These are phyloP conservation scores for Blastobotrys americana DNA, from an alignment of 805 yeast species.

Conservation along the genomic window DNA sequence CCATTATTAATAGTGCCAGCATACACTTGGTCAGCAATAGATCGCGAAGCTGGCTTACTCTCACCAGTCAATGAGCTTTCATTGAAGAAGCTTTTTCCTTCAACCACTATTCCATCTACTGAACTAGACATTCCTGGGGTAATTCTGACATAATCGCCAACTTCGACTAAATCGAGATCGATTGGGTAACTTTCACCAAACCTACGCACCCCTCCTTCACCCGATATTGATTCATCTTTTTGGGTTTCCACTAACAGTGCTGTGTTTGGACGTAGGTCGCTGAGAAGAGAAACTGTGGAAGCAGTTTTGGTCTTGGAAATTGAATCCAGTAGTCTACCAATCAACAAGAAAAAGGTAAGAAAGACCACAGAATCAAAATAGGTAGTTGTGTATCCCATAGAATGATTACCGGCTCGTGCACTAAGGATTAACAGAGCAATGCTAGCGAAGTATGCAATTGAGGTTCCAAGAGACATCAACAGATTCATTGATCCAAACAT, in stretches of 20 bases:
- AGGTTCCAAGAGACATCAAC: conserved; percentile 64
- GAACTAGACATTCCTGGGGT: conserved; percentile 44
- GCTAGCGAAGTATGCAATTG: conserved; percentile 65
- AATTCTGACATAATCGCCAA: conserved; percentile 67
- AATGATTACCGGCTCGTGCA: conserved; percentile 25
- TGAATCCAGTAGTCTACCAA: conserved; percentile 64
- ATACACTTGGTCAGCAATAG: conserved; percentile 57
- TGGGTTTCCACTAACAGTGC: conserved; percentile 39
- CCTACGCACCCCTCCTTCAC: conserved; percentile 1
- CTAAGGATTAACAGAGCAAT: conserved; percentile 47
- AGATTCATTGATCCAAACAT: conserved; percentile 74
- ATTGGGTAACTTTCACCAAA: conserved; percentile 12
- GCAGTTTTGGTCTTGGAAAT: conserved; percentile 63
- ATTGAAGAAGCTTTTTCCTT: conserved; percentile 75
- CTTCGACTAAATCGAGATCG: conserved; percentile 48
- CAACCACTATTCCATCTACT: conserved; percentile 66
- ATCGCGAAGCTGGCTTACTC: conserved; percentile 47
- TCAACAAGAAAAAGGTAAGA: conserved; percentile 59
- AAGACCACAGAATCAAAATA: conserved; percentile 78
- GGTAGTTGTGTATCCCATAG: conserved; percentile 42
- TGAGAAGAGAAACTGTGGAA: conserved; percentile 49
- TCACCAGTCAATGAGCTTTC: conserved; percentile 93
- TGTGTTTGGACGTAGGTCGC: conserved; percentile 42
- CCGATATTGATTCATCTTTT: background rate
- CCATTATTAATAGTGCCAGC: conserved; percentile 70